Evolutionary conservation across 345 rosid genomes (phyloP).

Genomic region (Salix brachista): DNA sequence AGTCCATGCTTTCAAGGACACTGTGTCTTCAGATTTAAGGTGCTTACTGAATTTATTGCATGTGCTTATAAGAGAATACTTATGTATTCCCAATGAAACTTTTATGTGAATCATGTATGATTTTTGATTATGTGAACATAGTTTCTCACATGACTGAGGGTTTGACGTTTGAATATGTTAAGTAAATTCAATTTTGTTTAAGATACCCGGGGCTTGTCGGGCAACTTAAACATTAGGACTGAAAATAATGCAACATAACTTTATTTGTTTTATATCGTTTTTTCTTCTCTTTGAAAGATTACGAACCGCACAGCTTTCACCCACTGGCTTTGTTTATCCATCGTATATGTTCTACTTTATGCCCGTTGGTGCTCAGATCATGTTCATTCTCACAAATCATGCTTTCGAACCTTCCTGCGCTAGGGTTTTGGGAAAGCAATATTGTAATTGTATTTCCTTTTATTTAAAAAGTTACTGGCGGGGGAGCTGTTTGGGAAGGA

Average conservation of each 20-base stretch:
- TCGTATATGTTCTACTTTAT: not conserved
- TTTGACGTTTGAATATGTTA: not conserved
- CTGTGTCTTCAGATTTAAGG: conserved; percentile 67
- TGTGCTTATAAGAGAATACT: not conserved
- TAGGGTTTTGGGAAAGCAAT: not conserved
- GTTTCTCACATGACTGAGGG: not conserved
- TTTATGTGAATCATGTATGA: not conserved
- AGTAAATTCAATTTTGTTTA: not conserved
- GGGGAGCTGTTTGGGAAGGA: not conserved
- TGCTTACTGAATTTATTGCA: conserved; percentile 6
- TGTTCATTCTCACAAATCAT: not conserved
- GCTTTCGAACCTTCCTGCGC: not conserved
- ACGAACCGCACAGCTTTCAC: not conserved
- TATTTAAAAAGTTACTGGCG: not conserved
- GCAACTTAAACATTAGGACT: not conserved
- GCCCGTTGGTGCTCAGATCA: not conserved
- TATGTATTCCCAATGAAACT: not conserved
- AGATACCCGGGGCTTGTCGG: not conserved
- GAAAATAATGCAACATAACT: not conserved
- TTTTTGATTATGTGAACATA: not conserved
- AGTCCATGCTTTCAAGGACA: conserved; percentile 80
- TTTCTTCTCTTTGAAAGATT: not conserved
- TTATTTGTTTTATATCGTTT: not conserved
- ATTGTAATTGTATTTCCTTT: not conserved
- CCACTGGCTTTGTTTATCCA: not conserved